Conservation (phyloP, 2,329 filamentous ascomycete genomes). For the Pseudodiploospora longispora region DNA sequence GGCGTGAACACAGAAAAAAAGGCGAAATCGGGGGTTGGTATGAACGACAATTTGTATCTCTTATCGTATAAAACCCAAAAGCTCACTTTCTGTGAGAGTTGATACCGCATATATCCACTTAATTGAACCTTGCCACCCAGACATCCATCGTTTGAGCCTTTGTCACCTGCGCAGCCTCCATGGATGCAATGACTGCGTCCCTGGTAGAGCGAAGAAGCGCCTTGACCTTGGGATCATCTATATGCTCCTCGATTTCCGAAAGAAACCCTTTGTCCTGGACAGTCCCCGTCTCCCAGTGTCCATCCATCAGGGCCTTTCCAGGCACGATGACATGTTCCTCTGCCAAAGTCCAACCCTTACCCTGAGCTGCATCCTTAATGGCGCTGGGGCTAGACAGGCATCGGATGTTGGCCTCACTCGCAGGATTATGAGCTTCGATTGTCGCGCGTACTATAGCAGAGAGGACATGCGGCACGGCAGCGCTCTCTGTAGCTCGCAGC, state of each 20-base stretch:
- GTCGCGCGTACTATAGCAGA: conserved; percentile 37
- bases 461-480: conserved; percentile 40
- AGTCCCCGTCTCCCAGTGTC: conserved; percentile 35
- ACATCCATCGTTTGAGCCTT: conserved; percentile 34
- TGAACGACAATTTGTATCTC: too few relatives aligned
- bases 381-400: conserved; percentile 33
- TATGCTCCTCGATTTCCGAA: conserved; percentile 21
- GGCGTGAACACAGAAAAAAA: neutral
- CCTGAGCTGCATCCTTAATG: conserved; percentile 28
- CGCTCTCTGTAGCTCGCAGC: conserved; percentile 25
- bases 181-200: conserved; percentile 23
- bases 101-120: neutral
- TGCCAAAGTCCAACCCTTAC: conserved; percentile 29
- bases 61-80: too few relatives aligned
- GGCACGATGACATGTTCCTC: conserved; percentile 28
- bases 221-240: conserved; percentile 19
- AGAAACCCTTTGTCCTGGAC: conserved; percentile 23
- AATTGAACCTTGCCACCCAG: conserved; percentile 22
- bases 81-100: too few relatives aligned
- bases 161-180: conserved; percentile 20
- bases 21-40: neutral
- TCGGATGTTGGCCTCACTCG: conserved; percentile 38
- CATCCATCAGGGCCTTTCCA: conserved; percentile 34
- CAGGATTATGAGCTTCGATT: conserved; percentile 32
- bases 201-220: conserved; percentile 19